A percentile compares a stretch with the other conserved stretches of the same genome.
phyloP scores from a whole-genome alignment of 2,329 filamentous ascomycete genomes.

The Remersonia thermophila region DNA sequence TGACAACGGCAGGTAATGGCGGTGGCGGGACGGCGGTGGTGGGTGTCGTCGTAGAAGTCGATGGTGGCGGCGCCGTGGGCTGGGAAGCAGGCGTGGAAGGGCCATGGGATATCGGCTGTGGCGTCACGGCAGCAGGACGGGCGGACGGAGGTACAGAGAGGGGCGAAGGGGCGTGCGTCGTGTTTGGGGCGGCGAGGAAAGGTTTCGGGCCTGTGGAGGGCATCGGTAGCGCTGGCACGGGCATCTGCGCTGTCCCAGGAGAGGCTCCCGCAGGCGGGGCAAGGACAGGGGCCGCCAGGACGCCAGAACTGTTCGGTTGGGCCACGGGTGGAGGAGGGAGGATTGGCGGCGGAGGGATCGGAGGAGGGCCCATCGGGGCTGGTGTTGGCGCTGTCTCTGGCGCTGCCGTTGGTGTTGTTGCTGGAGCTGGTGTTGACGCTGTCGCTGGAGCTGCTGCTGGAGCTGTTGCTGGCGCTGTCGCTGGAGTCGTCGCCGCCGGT shows the following conservation, averaged over 20 bases:
- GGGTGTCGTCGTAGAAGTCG: neutral
- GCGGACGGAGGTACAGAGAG: conserved; percentile 14
- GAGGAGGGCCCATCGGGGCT: conserved; percentile 13
- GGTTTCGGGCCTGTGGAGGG: conserved; percentile 13
- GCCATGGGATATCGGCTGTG: neutral
- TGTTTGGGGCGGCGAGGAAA: conserved; percentile 19
- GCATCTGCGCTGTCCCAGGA: conserved; percentile 10
- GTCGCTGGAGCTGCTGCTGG: conserved; percentile 8
- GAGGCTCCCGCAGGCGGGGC: conserved; percentile 17
- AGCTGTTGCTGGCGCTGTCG: conserved; percentile 3
- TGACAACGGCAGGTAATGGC: neutral
- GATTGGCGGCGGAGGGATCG: conserved; percentile 14
- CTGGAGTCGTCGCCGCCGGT: neutral
- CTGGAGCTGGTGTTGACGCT: conserved; percentile 12
- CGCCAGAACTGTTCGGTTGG: conserved; percentile 11
- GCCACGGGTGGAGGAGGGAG: conserved; percentile 14
- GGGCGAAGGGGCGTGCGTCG: conserved; percentile 16
- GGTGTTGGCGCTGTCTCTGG: conserved; percentile 8
- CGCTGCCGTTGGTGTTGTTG: conserved; percentile 10
- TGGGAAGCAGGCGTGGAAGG: neutral
- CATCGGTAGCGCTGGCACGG: conserved; percentile 14
- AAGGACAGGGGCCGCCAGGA: conserved; percentile 19
- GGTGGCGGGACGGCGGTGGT: conserved; percentile 6
- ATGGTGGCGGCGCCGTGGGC: neutral
- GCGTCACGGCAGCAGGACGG: neutral